phyloP scores from a whole-genome alignment of 2,329 filamentous ascomycete genomes.

The Ceratocystis ficicola region DNA sequence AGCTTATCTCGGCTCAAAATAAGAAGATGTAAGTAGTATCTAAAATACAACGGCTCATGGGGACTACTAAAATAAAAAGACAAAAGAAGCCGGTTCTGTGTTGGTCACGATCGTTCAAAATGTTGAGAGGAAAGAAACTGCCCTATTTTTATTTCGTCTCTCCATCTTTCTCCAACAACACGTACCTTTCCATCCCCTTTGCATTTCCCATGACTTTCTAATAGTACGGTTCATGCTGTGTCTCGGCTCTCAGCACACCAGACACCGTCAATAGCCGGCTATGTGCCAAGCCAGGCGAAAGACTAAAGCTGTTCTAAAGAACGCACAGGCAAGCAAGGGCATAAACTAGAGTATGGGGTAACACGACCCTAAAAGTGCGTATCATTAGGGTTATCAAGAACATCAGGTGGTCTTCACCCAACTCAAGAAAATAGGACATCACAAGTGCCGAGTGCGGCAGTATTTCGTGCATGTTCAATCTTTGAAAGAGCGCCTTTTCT shows the following conservation, averaged over 20 bases:
- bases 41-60: not conserved
- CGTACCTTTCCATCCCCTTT: not conserved
- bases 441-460: too few relatives aligned
- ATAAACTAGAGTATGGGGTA: constrained; percentile 2
- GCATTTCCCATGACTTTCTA: not conserved
- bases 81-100: not conserved
- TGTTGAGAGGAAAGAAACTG: not conserved
- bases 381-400: not conserved
- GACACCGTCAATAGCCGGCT: constrained; percentile 15
- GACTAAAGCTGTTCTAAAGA: not conserved
- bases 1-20: not conserved
- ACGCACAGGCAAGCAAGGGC: not conserved
- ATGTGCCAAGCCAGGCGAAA: not conserved
- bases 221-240: not conserved
- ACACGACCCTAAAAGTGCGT: not conserved
- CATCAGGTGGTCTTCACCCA: too few relatives aligned
- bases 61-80: not conserved
- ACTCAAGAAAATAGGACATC: too few relatives aligned
- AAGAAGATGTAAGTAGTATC: not conserved
- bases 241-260: constrained; percentile 13
- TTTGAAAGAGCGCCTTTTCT: too few relatives aligned
- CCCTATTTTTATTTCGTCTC: not conserved
- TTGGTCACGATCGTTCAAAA: not conserved
- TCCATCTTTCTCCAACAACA: constrained; percentile 8
- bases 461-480: too few relatives aligned